Conservation (phyloP, 495 filamentous ascomycete genomes). For the Xylaria acuta region DNA sequence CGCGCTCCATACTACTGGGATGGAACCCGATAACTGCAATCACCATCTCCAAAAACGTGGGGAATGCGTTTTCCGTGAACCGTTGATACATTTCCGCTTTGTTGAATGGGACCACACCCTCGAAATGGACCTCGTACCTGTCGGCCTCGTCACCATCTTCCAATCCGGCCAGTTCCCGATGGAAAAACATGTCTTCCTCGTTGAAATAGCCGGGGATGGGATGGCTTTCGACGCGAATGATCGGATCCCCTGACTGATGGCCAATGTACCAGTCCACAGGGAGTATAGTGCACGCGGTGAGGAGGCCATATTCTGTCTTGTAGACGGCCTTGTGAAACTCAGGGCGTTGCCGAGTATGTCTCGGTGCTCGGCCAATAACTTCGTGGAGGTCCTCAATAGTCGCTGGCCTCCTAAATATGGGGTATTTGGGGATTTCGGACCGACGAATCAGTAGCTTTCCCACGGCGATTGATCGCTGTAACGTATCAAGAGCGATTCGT, state of each 20-base stretch:
- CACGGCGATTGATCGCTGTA: too few species aligned
- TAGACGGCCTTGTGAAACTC: background rate
- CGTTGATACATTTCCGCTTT: background rate
- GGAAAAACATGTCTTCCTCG: too few species aligned
- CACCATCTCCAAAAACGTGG: background rate
- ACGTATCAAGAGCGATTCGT: background rate
- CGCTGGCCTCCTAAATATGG: background rate
- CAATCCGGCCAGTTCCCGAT: too few species aligned
- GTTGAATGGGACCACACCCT: slow-evolving; percentile 19
- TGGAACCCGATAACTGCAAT: background rate
- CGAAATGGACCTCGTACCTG: background rate
- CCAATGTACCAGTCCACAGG: background rate
- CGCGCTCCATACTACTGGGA: background rate
- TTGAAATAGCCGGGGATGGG: too few species aligned
- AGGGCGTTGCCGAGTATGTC: background rate
- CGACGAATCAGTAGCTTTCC: too few species aligned
- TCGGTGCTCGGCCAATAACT: background rate
- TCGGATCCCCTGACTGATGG: slow-evolving; percentile 10
- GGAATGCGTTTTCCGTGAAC: background rate
- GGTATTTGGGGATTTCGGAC: too few species aligned
- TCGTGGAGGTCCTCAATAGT: background rate
- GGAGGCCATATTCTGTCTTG: background rate
- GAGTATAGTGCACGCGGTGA: background rate
- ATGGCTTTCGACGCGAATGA: background rate
- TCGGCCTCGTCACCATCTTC: too few species aligned